Evolutionary conservation across 2,329 filamentous ascomycete species (phyloP), one percentile per base, ranked within the genome.

Genomic region (Penicillium sp.): DNA sequence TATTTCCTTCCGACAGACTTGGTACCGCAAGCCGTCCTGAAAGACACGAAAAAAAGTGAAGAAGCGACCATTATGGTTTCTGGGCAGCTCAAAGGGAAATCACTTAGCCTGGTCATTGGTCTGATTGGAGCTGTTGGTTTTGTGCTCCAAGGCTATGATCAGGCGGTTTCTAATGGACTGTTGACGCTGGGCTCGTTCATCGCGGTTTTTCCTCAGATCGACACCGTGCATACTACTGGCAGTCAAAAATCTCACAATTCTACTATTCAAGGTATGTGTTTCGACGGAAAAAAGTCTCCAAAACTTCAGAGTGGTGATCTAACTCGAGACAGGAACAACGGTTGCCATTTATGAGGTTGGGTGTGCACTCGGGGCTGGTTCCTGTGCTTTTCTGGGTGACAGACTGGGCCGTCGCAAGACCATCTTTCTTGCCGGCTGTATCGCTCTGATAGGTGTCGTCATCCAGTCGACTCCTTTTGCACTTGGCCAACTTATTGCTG

Each of bases 331-430:
- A 64, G 63, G 63, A 14, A 65, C 63, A 27, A 58, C 55, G 31
- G 60, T 64, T 42, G 63, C 63, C 16, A 63, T 65, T 16, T 65
- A 65, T 46, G 63, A 65, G 53, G 57, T 65, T 13, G 63, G 63
- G 18, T 66, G 63, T 42, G 61, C 62, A 13, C 14, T 66, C 5
- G 60, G 60, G 39, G 61, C 56, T 24, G 42, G 58, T 4, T 49
- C 36, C 21, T 55, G 57, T 29, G 54, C 47, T 18, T 52, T 56
- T 34, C 36, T 60, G 3, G 60, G 59, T 18, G 60, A 62, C 40
- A 50, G 49, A 22, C 59, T 63, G n/a, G 59, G 58, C 43, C 60
- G 60, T 22, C 53, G 58, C 27, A 57, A 48, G 21, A 61, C 54
- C 2, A 61, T 62, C 2, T 56, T 62, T 22, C 21, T 56, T 6